Conservation (phyloP, 306 rosid genomes). For the Quercus dentata region DNA sequence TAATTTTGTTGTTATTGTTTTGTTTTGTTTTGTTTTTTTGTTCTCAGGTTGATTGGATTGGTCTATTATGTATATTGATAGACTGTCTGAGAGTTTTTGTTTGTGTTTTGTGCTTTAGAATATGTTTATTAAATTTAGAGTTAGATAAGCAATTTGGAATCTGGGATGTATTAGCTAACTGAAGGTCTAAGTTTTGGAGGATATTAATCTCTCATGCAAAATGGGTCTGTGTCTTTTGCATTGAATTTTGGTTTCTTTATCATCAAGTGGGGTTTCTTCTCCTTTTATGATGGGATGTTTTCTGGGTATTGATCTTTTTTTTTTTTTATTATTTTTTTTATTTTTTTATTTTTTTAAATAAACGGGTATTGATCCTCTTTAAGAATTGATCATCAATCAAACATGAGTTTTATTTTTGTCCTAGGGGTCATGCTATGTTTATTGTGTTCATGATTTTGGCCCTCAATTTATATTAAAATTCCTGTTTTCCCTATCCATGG, state of each 20-base stretch:
- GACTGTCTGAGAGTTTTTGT: background rate
- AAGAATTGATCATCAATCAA: background rate
- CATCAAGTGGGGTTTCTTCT: background rate
- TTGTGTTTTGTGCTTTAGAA: background rate
- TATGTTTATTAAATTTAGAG: background rate
- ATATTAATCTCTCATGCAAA: background rate
- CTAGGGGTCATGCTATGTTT: background rate
- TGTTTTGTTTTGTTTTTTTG: background rate
- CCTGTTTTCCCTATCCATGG: conserved; percentile 3
- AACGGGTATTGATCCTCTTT: background rate
- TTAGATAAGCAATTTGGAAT: background rate
- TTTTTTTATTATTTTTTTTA: too few species aligned
- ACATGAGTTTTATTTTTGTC: conserved; percentile 14
- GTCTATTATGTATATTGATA: background rate
- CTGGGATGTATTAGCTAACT: background rate
- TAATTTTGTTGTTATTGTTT: conserved; percentile 1
- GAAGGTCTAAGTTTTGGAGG: background rate
- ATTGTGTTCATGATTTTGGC: background rate
- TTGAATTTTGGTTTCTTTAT: background rate
- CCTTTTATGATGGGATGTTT: background rate
- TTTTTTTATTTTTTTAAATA: too few species aligned
- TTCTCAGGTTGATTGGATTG: conserved; percentile 9
- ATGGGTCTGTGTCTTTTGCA: background rate
- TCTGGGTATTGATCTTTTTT: background rate
- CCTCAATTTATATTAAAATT: conserved; percentile 11